Evolutionary conservation across 495 filamentous ascomycete genomes (phyloP).

Genomic region (Tuber microsphaerosporum): DNA sequence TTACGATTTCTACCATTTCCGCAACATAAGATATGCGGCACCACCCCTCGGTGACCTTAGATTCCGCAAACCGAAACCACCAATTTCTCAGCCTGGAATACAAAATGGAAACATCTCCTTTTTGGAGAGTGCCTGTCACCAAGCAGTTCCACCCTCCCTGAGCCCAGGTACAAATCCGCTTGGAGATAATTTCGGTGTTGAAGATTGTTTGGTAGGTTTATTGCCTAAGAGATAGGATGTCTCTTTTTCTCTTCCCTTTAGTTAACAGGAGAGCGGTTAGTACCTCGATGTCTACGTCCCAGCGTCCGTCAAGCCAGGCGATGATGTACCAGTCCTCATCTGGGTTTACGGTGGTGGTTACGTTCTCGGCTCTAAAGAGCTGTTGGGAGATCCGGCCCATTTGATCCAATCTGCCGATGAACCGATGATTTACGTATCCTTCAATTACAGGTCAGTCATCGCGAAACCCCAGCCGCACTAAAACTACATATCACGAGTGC

Average conservation of each 20-base stretch:
- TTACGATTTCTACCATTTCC: conserved; percentile 32
- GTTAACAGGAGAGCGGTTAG: conserved; percentile 6
- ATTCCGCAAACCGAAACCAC: conserved; percentile 35
- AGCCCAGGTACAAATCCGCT: no score
- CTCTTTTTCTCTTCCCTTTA: neutral
- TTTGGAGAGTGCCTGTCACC: conserved; percentile 7
- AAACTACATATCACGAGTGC: neutral
- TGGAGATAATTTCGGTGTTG: conserved; percentile 7
- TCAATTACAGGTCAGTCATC: conserved; percentile 54
- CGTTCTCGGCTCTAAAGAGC: conserved; percentile 48
- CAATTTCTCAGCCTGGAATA: conserved; percentile 17
- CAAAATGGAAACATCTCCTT: conserved; percentile 24
- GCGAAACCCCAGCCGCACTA: neutral
- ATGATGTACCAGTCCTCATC: conserved; percentile 49
- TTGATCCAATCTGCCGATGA: conserved; percentile 48
- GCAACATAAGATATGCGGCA: conserved; percentile 36
- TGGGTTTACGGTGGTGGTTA: conserved; percentile 61
- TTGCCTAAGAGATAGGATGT: neutral
- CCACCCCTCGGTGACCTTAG: conserved; percentile 37
- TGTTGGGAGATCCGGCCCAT: conserved; percentile 45
- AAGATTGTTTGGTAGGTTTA: conserved; percentile 34
- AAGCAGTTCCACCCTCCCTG: neutral
- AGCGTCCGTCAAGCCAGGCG: conserved; percentile 6
- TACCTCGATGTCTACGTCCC: conserved; percentile 38
- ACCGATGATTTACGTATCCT: conserved; percentile 57